Percentiles rank a stretch among this genome's conserved stretches.
phyloP scores from a whole-genome alignment of 495 filamentous ascomycete species.

The Penicillium soppii region DNA sequence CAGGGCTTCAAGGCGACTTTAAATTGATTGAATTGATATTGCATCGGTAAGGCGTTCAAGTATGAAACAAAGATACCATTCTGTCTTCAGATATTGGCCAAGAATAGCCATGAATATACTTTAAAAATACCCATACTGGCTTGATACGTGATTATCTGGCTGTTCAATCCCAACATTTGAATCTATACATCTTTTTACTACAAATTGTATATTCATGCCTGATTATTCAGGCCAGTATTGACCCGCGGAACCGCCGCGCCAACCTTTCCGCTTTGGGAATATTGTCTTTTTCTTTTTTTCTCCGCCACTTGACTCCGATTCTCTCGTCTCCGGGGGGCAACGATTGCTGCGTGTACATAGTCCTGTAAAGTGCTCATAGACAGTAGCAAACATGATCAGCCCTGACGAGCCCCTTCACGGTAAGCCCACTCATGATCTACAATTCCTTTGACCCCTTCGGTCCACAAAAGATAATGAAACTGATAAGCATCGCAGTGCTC shows the following conservation, averaged over 20 bases:
- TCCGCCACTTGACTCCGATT: constrained; percentile 3
- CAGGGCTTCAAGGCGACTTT: constrained; percentile 81
- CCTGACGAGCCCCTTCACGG: constrained; percentile 47
- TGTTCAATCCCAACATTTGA: not conserved
- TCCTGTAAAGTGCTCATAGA: not conserved
- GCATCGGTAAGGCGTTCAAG: constrained; percentile 8
- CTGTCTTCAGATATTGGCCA: not conserved
- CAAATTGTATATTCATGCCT: constrained; percentile 5
- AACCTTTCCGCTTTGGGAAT: constrained; percentile 43
- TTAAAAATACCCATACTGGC: constrained; percentile 3
- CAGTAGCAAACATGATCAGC: constrained; percentile 36
- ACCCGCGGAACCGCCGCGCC: constrained; percentile 34
- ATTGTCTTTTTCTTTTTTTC: constrained; percentile 31
- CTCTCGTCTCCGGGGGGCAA: constrained; percentile 2
- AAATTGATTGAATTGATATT: constrained; percentile 30
- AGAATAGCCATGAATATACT: too few species aligned
- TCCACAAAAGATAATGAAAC: constrained; percentile 28
- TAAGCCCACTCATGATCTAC: constrained; percentile 21
- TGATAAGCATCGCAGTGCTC: constrained; percentile 49
- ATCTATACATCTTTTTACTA: too few species aligned
- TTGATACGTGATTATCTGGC: not conserved
- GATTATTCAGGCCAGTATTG: constrained; percentile 3
- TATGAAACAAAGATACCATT: constrained; percentile 19
- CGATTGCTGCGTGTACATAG: not conserved
- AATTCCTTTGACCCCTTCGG: constrained; percentile 7